phyloP scores from a whole-genome alignment of 148 eudicot species.

The Camellia japonica region DNA sequence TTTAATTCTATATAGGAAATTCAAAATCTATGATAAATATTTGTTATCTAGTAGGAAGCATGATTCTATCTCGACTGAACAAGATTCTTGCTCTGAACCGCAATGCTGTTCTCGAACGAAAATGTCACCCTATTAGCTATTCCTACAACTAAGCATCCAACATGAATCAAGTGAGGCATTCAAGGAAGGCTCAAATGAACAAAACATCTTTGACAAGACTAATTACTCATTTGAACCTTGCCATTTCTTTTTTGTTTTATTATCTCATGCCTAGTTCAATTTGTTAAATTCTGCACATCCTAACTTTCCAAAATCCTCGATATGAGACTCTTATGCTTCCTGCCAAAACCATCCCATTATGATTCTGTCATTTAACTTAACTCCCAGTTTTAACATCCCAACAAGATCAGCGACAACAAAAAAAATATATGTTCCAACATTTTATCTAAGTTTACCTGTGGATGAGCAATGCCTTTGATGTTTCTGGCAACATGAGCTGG shows the following conservation, averaged over 20 bases:
- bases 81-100: no score
- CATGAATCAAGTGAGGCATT: background rate
- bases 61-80: no score
- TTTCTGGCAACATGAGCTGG: conserved; percentile 60
- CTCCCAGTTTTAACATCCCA: background rate
- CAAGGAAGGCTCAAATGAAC: background rate
- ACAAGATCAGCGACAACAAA: background rate
- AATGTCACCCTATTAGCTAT: no score
- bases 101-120: no score
- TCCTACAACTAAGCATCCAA: background rate
- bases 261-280: background rate
- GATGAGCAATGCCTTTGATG: conserved; percentile 69
- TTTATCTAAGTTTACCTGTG: conserved; percentile 55
- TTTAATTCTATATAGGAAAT: no score
- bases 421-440: background rate
- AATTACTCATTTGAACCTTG: background rate
- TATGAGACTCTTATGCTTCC: background rate
- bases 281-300: background rate
- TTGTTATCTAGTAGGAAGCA: no score
- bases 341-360: background rate
- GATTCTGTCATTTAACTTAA: background rate
- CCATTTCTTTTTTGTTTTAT: background rate
- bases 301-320: background rate
- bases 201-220: background rate
- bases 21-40: no score